Percentiles rank a stretch among this genome's conserved stretches.
phyloP scores from a whole-genome alignment of 1,284 basidiomycete species.

The Cryptococcus sp. region DNA sequence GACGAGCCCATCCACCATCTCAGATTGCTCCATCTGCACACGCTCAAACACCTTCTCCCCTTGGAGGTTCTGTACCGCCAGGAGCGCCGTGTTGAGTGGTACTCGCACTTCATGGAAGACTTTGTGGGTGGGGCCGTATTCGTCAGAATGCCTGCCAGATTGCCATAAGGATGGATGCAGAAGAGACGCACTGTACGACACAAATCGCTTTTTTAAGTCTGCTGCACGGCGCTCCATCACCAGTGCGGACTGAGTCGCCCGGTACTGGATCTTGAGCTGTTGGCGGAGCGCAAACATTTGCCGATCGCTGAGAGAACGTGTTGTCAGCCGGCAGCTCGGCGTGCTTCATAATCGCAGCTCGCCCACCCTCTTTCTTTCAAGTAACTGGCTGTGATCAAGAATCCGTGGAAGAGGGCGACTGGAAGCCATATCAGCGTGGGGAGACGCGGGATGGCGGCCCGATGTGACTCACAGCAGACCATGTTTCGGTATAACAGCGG shows the following conservation, averaged over 20 bases:
- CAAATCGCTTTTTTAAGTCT: slow-evolving; percentile 72
- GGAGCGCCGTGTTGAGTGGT: slow-evolving; percentile 80
- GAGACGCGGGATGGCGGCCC: background rate
- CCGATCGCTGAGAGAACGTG: slow-evolving; percentile 52
- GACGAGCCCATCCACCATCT: slow-evolving; percentile 56
- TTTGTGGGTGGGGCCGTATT: slow-evolving; percentile 4
- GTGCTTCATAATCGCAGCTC: too few relatives aligned
- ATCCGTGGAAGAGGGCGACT: slow-evolving; percentile 45
- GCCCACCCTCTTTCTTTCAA: slow-evolving; percentile 49
- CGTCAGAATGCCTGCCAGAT: slow-evolving; percentile 22
- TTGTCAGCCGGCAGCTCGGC: background rate
- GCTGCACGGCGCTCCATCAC: slow-evolving; percentile 74
- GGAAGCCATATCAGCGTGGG: background rate
- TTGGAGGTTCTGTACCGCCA: slow-evolving; percentile 86
- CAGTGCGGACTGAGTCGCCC: slow-evolving; percentile 75
- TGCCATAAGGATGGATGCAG: too few relatives aligned
- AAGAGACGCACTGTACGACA: slow-evolving; percentile 71
- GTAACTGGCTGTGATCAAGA: slow-evolving; percentile 47
- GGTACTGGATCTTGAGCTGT: slow-evolving; percentile 67
- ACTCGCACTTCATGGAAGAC: slow-evolving; percentile 68
- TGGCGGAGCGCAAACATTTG: slow-evolving; percentile 62
- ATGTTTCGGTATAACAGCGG: slow-evolving; percentile 49
- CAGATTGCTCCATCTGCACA: slow-evolving; percentile 35
- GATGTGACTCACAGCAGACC: slow-evolving; percentile 43
- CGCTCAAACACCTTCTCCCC: slow-evolving; percentile 54